Evolutionary conservation across 352 stramenopile species (phyloP).

Genomic region (Globisporangium ultimum): DNA sequence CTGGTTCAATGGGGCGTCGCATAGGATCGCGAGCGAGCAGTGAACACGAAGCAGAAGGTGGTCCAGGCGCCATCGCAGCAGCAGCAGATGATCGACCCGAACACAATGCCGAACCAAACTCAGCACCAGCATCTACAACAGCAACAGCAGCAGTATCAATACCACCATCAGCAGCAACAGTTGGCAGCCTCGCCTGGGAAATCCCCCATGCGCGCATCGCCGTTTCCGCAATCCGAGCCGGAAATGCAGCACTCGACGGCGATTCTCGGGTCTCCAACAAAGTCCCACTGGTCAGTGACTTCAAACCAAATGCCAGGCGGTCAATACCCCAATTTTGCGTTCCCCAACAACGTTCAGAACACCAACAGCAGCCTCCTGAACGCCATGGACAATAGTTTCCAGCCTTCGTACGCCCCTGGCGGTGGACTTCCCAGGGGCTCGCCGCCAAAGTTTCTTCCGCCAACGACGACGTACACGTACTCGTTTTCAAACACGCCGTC

Average conservation of each 20-base stretch:
- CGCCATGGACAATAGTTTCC: slow-evolving; percentile 1
- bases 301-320: background rate
- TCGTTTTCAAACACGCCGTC: slow-evolving; percentile 24
- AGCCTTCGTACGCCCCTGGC: background rate
- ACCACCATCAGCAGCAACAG: background rate
- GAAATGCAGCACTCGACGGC: slow-evolving; percentile 11
- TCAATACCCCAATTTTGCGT: background rate
- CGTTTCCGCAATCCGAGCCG: slow-evolving; percentile 10
- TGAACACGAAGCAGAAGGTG: slow-evolving; percentile 9
- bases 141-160: slow-evolving; percentile 3
- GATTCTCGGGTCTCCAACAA: slow-evolving; percentile 7
- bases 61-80: background rate
- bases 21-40: slow-evolving; percentile 14
- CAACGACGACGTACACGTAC: slow-evolving; percentile 11
- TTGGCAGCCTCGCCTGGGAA: slow-evolving; percentile 9
- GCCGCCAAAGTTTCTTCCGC: slow-evolving; percentile 7
- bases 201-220: slow-evolving; percentile 7
- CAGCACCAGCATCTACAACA: no score
- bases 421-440: background rate
- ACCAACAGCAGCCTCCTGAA: slow-evolving; percentile 2
- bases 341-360: slow-evolving; percentile 14
- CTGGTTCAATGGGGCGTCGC: background rate
- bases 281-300: background rate
- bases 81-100: background rate
- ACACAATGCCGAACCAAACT: background rate